These are phyloP conservation scores for Volvariella volvacea DNA, from an alignment of 1,284 basidiomycete species.

Conservation along the genomic window DNA sequence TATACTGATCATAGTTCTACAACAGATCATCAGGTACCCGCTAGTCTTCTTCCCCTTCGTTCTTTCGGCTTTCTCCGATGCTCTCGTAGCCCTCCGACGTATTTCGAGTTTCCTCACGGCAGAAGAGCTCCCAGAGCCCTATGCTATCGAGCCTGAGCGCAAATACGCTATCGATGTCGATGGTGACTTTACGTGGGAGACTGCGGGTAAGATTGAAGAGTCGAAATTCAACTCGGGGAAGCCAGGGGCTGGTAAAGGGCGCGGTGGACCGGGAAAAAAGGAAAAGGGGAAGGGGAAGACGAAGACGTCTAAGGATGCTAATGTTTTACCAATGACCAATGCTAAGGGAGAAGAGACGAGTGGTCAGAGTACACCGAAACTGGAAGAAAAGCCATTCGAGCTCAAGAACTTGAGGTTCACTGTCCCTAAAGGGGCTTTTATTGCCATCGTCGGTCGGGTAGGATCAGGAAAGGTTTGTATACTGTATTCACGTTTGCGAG, in stretches of 20 bases:
- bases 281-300: slow-evolving; percentile 11
- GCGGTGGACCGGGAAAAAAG: slow-evolving; percentile 11
- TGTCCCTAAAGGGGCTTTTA: slow-evolving; percentile 56
- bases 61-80: slow-evolving; percentile 46
- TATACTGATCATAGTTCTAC: neutral
- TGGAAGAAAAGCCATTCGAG: slow-evolving; percentile 54
- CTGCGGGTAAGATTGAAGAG: slow-evolving; percentile 26
- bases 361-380: slow-evolving; percentile 13
- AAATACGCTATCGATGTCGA: slow-evolving; percentile 49
- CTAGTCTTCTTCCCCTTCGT: slow-evolving; percentile 48
- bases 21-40: slow-evolving; percentile 49
- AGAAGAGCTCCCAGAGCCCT: slow-evolving; percentile 55
- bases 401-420: slow-evolving; percentile 50
- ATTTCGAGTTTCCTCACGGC: slow-evolving; percentile 55
- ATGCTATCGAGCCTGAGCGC: slow-evolving; percentile 35
- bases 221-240: slow-evolving; percentile 20
- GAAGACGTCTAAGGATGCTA: slow-evolving; percentile 16
- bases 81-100: slow-evolving; percentile 55
- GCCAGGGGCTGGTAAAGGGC: slow-evolving; percentile 5
- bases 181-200: slow-evolving; percentile 70
- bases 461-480: slow-evolving; percentile 62
- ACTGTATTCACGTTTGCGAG: neutral
- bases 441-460: slow-evolving; percentile 68
- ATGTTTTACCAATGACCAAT: neutral
- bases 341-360: slow-evolving; percentile 12